Percentiles rank a stretch among this genome's conserved stretches.
These are phyloP conservation scores for Vitis vinifera DNA, from an alignment of 164 flowering plant species.

Conservation along the genomic window ASM3070453v1 NC_081820.1:6919001-6919500, in stretches of 20 bases:
- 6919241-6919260: too few relatives aligned
- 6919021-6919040: too few relatives aligned
- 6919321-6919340: neutral
- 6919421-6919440: neutral
- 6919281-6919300: neutral
- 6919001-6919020: too few relatives aligned
- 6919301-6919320: neutral
- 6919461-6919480: too few relatives aligned
- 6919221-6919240: too few relatives aligned
- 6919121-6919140: constrained; percentile 2
- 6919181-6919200: neutral
- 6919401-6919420: neutral
- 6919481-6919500: too few relatives aligned
- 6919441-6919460: too few relatives aligned
- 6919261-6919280: too few relatives aligned
- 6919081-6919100: constrained; percentile 2
- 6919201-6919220: too few relatives aligned
- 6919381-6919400: neutral
- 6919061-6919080: neutral
- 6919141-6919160: constrained; percentile 6
- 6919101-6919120: constrained; percentile 3
- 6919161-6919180: constrained; percentile 4
- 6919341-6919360: neutral
- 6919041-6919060: too few relatives aligned
- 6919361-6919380: neutral